Evolutionary conservation across 192 early-diverging fungal genomes (phyloP), one percentile per base, ranked within the genome.

Genomic region (Backusella liffmaniae): DNA sequence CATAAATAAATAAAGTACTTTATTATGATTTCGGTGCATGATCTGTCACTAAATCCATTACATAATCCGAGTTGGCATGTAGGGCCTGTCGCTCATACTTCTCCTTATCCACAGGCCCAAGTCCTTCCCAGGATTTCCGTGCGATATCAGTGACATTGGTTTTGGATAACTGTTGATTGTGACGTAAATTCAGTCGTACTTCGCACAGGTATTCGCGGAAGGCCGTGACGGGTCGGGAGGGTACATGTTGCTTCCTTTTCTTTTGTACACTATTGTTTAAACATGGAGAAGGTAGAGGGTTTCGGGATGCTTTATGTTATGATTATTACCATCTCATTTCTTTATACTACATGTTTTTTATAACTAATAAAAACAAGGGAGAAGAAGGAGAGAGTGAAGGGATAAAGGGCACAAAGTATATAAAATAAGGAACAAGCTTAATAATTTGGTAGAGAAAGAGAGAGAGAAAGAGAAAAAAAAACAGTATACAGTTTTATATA

Each of bases 21-120:
- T 53, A 16, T 23, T 53, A 8, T 53, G 8, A 6, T 51, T 41
- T 41, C 10, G 39, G 39, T 41, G 39, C 8, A 7, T 53, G n/a
- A 53, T 53, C 51, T 5, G 51, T 23, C 51, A 53, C n/a, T 7
- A 53, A 9, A 62, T 44, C 23, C 70, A 71, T 71, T 32, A 71
- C 70, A n/a, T 71, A 71, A 71, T 71, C 44, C 1, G 70, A 71
- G 30, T 71, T 71, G 1, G 70, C 70, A 15, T 71, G 70, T 44
- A 71, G 34, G 23, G 70, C 70, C 41, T 42, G 26, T 18, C 70
- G 30, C 10, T 71, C 70, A n/a, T 71, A 71, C 12, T 71, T 71
- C 29, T 71, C 70, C 12, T 49, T 71, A 41, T 71, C 70, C 26
- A 10, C 15, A 0, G 42, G 13, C 15, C 0, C 5, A 3, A 71